Evolutionary conservation across 441 rosid genomes (phyloP).

Genomic region (Brassica hybrid): DNA sequence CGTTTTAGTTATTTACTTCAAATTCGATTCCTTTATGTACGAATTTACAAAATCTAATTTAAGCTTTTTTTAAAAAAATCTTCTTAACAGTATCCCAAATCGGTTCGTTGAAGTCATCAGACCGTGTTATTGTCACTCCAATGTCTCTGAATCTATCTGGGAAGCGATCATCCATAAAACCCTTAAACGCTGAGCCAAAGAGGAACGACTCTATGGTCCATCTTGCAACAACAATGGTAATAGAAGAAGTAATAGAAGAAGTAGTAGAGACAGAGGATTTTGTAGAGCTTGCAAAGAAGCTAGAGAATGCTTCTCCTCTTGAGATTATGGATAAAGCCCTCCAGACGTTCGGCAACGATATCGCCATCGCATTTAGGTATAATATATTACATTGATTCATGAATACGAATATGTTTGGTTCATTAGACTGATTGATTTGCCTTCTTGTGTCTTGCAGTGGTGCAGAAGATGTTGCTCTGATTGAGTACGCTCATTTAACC

Average conservation of each 20-base stretch:
- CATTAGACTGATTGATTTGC: constrained; percentile 1
- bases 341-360: constrained; percentile 75
- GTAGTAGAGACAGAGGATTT: constrained; percentile 60
- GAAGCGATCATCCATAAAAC: constrained; percentile 52
- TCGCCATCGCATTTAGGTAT: constrained; percentile 93
- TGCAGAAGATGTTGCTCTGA: constrained; percentile 91
- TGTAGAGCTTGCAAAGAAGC: constrained; percentile 60
- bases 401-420: not conserved
- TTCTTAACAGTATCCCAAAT: constrained; percentile 56
- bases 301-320: constrained; percentile 74
- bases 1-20: not conserved
- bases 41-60: not conserved
- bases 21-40: not conserved
- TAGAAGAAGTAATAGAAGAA: constrained; percentile 40
- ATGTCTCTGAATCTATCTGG: constrained; percentile 47
- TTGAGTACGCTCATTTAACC: constrained; percentile 87
- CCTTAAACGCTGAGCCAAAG: constrained; percentile 69
- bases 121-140: constrained; percentile 44
- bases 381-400: not conserved
- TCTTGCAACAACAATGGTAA: constrained; percentile 60
- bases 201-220: constrained; percentile 58
- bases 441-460: constrained; percentile 58
- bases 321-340: constrained; percentile 88
- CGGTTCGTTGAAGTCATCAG: constrained; percentile 57
- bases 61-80: not conserved